phyloP scores from a whole-genome alignment of 2,329 filamentous ascomycete species.

The Ophiosphaerella korrae region DNA sequence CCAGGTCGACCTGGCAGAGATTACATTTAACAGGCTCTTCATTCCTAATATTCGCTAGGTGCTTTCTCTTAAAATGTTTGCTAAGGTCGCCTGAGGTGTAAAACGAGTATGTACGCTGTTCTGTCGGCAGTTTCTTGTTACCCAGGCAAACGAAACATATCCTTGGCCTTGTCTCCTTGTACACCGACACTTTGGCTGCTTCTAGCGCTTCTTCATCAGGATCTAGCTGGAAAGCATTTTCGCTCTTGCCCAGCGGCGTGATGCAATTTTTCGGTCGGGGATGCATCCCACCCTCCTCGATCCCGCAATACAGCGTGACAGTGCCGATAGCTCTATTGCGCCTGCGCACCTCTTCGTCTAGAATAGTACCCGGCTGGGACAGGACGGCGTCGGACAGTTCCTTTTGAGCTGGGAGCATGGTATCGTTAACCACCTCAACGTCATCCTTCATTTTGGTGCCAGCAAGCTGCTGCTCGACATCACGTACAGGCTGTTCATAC shows the following conservation, averaged over 20 bases:
- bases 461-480: slow-evolving; percentile 25
- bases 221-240: background rate
- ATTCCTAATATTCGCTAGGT: no score
- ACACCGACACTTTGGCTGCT: slow-evolving; percentile 15
- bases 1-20: no score
- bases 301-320: background rate
- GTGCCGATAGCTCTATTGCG: slow-evolving; percentile 1
- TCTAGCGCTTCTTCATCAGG: slow-evolving; percentile 6
- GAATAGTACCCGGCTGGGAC: slow-evolving; percentile 2
- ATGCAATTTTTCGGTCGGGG: background rate
- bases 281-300: slow-evolving; percentile 1
- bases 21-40: no score
- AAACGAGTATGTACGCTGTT: slow-evolving; percentile 9
- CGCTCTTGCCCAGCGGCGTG: background rate
- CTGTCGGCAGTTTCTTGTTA: slow-evolving; percentile 2
- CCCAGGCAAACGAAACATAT: slow-evolving; percentile 11
- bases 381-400: slow-evolving; percentile 4
- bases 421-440: slow-evolving; percentile 1
- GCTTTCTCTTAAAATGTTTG: slow-evolving; percentile 10
- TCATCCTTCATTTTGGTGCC: slow-evolving; percentile 10
- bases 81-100: slow-evolving; percentile 7
- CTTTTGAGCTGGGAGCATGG: slow-evolving; percentile 11
- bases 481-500: slow-evolving; percentile 13
- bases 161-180: slow-evolving; percentile 12
- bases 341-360: slow-evolving; percentile 2